Evolutionary conservation across 2,329 filamentous ascomycete genomes (phyloP), one percentile per base, ranked within the genome.

Genomic region (Neonectria magnoliae): DNA sequence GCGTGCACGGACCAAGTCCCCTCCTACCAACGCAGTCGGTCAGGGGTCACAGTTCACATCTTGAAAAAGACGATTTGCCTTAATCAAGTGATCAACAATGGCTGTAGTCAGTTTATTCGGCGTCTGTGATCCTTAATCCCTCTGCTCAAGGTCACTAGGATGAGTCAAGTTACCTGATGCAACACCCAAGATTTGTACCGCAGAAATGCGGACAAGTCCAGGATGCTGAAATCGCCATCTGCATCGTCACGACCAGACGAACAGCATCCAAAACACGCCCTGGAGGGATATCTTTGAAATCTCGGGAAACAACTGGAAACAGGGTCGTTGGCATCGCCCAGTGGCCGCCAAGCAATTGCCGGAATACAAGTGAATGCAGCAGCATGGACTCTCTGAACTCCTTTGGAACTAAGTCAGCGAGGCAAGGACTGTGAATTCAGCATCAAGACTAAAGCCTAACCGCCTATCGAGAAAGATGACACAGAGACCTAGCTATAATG

Each of bases 1-100:
- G 22, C 53, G 68, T 45, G 75, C 74, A 76, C 75, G 73, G 74
- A 53, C 73, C 75, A 75, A 14, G 31, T 63, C 50, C 50, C 56
- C 55, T 58, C 60, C 55, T 63, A 54, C 41, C 42, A 33, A 55
- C 33, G 38, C 29, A 42, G 45, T 57, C 54, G 54, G 60, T 63
- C 54, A 58, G 48, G 55, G 44, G 60, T 52, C 38, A 52, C 33
- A 47, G 44, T 9, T 22, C 29, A 51, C 27, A 51, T 33, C 29
- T 33, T 16, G 14, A 8, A 16, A 36, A 36, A 36, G 31, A 36
- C n/a, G n/a, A n/a, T n/a, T n/a, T n/a, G n/a, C n/a, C n/a, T n/a
- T n/a, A n/a, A n/a, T n/a, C n/a, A n/a, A n/a, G n/a, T n/a, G n/a
- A n/a, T 38, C 7, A 38, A 38, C 14, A 16, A n/a, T 38, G 14